phyloP scores from a whole-genome alignment of 805 yeast genomes.

The Gaillardinia entomophila region DNA sequence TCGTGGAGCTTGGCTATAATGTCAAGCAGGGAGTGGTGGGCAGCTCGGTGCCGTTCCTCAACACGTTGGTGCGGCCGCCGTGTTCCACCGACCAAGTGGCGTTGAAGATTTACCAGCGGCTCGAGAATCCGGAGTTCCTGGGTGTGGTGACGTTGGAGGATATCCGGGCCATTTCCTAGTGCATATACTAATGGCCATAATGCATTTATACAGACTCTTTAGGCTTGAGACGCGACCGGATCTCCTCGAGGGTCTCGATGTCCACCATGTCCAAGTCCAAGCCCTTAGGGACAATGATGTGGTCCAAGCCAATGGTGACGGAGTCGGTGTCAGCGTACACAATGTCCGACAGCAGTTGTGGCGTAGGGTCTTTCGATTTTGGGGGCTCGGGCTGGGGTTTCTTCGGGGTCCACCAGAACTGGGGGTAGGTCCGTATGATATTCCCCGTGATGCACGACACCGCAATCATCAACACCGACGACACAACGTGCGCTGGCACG shows the following conservation, averaged over 20 bases:
- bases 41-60: conserved; percentile 29
- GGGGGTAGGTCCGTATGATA: conserved; percentile 47
- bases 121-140: conserved; percentile 42
- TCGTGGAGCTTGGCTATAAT: conserved; percentile 38
- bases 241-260: not conserved
- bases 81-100: conserved; percentile 69
- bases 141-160: conserved; percentile 61
- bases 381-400: not conserved
- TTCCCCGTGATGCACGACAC: conserved; percentile 53
- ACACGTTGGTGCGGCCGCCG: conserved; percentile 53
- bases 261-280: not conserved
- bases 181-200: no score
- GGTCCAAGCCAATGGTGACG: not conserved
- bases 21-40: conserved; percentile 40
- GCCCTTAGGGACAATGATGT: not conserved
- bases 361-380: not conserved
- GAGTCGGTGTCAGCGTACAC: not conserved
- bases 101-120: conserved; percentile 45
- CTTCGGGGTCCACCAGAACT: conserved; percentile 47
- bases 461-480: conserved; percentile 40
- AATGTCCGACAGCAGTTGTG: not conserved
- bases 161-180: no score
- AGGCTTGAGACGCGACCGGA: not conserved
- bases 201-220: no score
- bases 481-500: conserved; percentile 48